Base-by-base conservation (phyloP, 2,329 filamentous ascomycete species). In the Knoxdaviesia capensis region DNA sequence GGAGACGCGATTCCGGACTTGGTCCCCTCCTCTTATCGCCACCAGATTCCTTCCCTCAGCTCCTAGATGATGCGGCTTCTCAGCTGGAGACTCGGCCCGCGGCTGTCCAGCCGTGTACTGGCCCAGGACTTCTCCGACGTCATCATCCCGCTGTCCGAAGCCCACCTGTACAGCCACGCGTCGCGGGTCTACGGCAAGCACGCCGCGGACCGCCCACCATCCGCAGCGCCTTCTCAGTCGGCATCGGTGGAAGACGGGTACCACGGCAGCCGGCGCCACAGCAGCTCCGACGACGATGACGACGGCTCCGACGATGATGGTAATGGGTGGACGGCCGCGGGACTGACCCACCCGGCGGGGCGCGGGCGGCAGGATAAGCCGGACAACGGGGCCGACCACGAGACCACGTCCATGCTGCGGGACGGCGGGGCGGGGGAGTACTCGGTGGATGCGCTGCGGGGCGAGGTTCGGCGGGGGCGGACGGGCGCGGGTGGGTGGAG, bases 381-480 rank as follows among this genome's bases (percentile, higher is more conserved):
- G 20, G 20, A 20, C 20, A 20, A 20, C 20, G 20, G 20, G 20
- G 57, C 56, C n/a, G 60, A 61, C 47, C 49, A 57, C 47, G 55
- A 63, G 56, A 51, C 60, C 38, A 56, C 63, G 45, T 64, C 66
- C 7, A 71, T 75, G 66, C 52, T 74, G 44, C 58, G 66, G 51
- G 70, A 66, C 58, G 60, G 60, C 40, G 64, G 61, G 2, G 63
- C 62, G 45, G 20, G 20, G 20, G 70, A 71, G 51, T 74, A 80
- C 51, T 84, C 77, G 36, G 63, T 88, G 43, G 79, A 84, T 48
- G 69, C 69, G 5, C 59, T 88, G 46, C 69, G 77, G 48, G 71
- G 69, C 44, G 80, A 84, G 51, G 71, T 84, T 44, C 59, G 69
- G 42, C 68, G 72, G 47, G 66, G 68, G 5, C 74, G 77, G 44